These are phyloP conservation scores for Trichoderma breve DNA, from an alignment of 2,329 filamentous ascomycete species.

Conservation along the genomic window DNA sequence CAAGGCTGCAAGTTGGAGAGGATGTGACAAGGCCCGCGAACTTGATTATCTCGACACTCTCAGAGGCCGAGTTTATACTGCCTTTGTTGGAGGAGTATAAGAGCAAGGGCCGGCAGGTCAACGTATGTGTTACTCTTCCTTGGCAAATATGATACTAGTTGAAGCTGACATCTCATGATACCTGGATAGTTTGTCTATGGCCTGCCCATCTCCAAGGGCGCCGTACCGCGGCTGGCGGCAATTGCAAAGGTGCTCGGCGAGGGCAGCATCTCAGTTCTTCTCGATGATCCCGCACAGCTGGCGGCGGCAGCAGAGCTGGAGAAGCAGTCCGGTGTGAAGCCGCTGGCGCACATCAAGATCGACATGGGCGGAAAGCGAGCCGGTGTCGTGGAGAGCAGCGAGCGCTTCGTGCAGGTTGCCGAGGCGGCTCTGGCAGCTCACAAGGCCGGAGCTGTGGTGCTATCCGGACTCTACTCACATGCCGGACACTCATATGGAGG, in stretches of 20 bases:
- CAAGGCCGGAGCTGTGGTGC: slow-evolving; percentile 31
- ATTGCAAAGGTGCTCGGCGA: slow-evolving; percentile 57
- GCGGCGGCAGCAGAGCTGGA: slow-evolving; percentile 44
- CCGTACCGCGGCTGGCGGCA: slow-evolving; percentile 56
- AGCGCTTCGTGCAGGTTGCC: slow-evolving; percentile 48
- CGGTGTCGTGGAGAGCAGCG: slow-evolving; percentile 53
- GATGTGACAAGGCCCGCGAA: slow-evolving; percentile 48
- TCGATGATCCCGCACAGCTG: slow-evolving; percentile 67
- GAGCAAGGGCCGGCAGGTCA: slow-evolving; percentile 52
- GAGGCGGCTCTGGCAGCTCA: slow-evolving; percentile 35
- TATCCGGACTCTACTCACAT: slow-evolving; percentile 71
- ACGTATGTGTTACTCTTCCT: slow-evolving; percentile 43
- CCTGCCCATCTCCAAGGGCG: slow-evolving; percentile 63
- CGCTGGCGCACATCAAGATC: slow-evolving; percentile 68
- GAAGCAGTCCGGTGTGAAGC: slow-evolving; percentile 43
- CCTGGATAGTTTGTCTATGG: slow-evolving; percentile 63
- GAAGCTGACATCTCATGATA: not conserved
- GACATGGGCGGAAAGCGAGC: slow-evolving; percentile 72
- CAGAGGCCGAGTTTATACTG: slow-evolving; percentile 67
- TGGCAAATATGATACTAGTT: not conserved
- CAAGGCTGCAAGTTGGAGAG: slow-evolving; percentile 67
- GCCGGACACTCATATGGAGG: slow-evolving; percentile 67
- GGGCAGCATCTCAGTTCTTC: slow-evolving; percentile 59
- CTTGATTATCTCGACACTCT: slow-evolving; percentile 71
- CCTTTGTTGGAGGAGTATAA: slow-evolving; percentile 60